These are phyloP conservation scores for Phytophthora europaea DNA, from an alignment of 352 stramenopile species.

Conservation along the genomic window DNA sequence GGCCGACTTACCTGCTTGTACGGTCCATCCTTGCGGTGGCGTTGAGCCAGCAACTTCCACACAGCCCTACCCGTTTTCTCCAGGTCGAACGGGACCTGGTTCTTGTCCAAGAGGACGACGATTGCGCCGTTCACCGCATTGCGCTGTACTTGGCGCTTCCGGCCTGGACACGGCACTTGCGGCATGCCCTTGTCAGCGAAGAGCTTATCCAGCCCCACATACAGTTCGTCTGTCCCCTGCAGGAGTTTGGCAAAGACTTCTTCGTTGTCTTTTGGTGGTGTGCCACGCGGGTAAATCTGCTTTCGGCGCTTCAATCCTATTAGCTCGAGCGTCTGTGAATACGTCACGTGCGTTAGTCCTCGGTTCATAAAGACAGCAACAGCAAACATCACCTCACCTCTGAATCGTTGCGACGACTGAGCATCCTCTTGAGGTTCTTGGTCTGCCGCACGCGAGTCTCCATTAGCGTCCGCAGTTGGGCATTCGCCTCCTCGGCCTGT, in stretches of 20 bases:
- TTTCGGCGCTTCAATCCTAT: slow-evolving; percentile 37
- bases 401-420: slow-evolving; percentile 34
- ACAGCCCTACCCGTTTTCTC: slow-evolving; percentile 31
- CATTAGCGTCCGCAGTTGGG: slow-evolving; percentile 15
- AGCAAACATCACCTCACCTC: slow-evolving; percentile 17
- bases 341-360: not conserved
- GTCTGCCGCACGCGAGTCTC: slow-evolving; percentile 37
- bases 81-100: slow-evolving; percentile 40
- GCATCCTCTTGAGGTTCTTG: slow-evolving; percentile 49
- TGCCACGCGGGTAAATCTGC: slow-evolving; percentile 9
- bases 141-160: slow-evolving; percentile 21
- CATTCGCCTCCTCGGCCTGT: slow-evolving; percentile 31
- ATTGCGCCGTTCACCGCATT: slow-evolving; percentile 26
- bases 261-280: slow-evolving; percentile 25
- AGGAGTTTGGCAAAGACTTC: slow-evolving; percentile 34
- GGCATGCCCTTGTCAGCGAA: slow-evolving; percentile 27
- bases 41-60: slow-evolving; percentile 34
- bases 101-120: slow-evolving; percentile 38
- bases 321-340: slow-evolving; percentile 30
- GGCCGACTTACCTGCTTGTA: slow-evolving; percentile 19
- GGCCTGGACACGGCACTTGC: slow-evolving; percentile 27
- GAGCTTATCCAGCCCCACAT: slow-evolving; percentile 29
- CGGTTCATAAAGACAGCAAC: not conserved
- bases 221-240: slow-evolving; percentile 34
- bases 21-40: slow-evolving; percentile 28